A percentile compares a stretch with the other conserved stretches of the same genome.
These are phyloP conservation scores for Arabidopsis lyrata DNA, from an alignment of 441 rosid genomes.

Conservation along the genomic window DNA sequence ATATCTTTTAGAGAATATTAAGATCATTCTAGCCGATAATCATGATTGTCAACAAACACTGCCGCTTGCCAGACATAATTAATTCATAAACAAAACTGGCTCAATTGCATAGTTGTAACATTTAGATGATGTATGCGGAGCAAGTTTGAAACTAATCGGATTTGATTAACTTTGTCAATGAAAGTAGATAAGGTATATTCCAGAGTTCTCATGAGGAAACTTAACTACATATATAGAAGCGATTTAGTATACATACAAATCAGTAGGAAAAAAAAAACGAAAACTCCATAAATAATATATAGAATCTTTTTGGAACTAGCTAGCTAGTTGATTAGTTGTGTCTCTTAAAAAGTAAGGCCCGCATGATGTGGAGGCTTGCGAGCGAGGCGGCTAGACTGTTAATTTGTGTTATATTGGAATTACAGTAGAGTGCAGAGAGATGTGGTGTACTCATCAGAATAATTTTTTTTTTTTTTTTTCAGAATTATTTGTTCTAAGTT, in stretches of 20 bases:
- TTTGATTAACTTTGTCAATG: neutral
- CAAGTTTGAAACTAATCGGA: neutral
- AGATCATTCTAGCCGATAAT: neutral
- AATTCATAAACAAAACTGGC: neutral
- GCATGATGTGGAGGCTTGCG: neutral
- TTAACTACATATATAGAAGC: neutral
- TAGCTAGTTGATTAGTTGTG: slow-evolving; percentile 1
- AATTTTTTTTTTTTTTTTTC: no score
- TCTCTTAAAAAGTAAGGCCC: neutral
- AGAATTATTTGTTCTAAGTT: no score
- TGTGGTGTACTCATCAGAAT: no score
- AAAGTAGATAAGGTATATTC: neutral
- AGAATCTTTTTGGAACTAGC: neutral
- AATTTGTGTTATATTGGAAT: slow-evolving; percentile 6
- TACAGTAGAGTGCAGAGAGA: neutral
- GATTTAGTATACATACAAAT: neutral
- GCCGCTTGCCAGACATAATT: neutral
- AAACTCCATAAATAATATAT: neutral
- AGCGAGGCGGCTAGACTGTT: neutral
- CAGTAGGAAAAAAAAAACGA: neutral
- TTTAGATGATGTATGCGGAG: neutral
- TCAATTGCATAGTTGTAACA: neutral
- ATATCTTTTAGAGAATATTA: neutral
- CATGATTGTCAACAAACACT: slow-evolving; percentile 9
- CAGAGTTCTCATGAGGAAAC: neutral